Evolutionary conservation across 768 basidiomycete species (phyloP).

Genomic region (Suillus hirtellus): DNA sequence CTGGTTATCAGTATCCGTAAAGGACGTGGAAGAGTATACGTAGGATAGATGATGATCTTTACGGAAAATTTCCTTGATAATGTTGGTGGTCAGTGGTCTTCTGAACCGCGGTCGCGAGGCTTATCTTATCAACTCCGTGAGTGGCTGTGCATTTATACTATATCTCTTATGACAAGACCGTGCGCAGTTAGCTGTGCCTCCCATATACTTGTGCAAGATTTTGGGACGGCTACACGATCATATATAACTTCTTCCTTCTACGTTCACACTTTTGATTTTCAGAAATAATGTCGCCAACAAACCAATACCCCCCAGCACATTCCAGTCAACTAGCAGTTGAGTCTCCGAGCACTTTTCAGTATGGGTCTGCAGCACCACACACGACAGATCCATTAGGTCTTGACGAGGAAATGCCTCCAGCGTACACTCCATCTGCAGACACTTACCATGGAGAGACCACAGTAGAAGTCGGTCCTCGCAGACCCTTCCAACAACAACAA

Average conservation of each 20-base stretch:
- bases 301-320: background rate
- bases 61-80: too few relatives aligned
- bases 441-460: conserved; percentile 58
- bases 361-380: background rate
- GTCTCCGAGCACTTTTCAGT: background rate
- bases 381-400: conserved; percentile 14
- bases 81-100: too few relatives aligned
- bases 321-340: background rate
- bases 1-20: background rate
- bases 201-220: background rate
- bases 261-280: background rate
- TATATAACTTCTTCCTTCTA: background rate
- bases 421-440: conserved; percentile 64
- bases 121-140: background rate
- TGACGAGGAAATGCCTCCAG: conserved; percentile 64
- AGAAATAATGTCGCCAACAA: background rate
- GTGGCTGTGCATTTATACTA: background rate
- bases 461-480: conserved; percentile 58
- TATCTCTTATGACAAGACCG: background rate
- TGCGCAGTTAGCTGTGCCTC: background rate
- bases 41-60: background rate
- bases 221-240: background rate
- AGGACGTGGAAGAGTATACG: background rate
- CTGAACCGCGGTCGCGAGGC: background rate
- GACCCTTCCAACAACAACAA: conserved; percentile 58